Conservation (phyloP, 129 eudicot genomes). For the Chrysanthemum makinoi region DNA sequence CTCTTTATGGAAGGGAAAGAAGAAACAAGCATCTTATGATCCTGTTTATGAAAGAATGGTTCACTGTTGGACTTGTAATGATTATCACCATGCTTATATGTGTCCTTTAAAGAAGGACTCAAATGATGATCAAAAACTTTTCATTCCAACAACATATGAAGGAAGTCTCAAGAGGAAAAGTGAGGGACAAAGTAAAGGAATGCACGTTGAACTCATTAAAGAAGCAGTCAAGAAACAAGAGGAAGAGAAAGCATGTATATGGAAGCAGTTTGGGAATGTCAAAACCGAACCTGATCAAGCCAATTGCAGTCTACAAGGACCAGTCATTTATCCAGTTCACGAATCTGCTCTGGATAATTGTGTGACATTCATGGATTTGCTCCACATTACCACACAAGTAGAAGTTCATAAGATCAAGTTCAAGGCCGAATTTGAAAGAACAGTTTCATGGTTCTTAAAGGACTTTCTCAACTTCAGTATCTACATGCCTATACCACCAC, state of each 20-base stretch:
- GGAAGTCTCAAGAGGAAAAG: no score
- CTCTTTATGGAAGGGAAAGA: not conserved
- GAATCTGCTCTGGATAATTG: not conserved
- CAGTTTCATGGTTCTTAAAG: not conserved
- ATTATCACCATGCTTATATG: not conserved
- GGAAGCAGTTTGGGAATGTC: not conserved
- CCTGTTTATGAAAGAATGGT: not conserved
- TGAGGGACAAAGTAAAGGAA: no score
- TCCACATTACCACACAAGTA: not conserved
- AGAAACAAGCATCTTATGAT: not conserved
- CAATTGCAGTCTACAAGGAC: not conserved
- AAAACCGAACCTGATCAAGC: not conserved
- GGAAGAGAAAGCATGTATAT: not conserved
- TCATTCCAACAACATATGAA: no score
- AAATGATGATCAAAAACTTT: not conserved
- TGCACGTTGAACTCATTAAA: no score
- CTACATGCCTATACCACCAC: no score
- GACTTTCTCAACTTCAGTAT: no score
- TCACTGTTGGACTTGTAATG: not conserved
- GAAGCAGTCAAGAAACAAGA: not conserved
- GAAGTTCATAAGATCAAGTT: not conserved
- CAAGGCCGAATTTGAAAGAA: not conserved
- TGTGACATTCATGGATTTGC: not conserved
- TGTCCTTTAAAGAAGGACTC: not conserved
- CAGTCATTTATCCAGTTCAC: not conserved